Conservation (phyloP, 495 filamentous ascomycete species). For the Clavariopsis aquatica region DNA sequence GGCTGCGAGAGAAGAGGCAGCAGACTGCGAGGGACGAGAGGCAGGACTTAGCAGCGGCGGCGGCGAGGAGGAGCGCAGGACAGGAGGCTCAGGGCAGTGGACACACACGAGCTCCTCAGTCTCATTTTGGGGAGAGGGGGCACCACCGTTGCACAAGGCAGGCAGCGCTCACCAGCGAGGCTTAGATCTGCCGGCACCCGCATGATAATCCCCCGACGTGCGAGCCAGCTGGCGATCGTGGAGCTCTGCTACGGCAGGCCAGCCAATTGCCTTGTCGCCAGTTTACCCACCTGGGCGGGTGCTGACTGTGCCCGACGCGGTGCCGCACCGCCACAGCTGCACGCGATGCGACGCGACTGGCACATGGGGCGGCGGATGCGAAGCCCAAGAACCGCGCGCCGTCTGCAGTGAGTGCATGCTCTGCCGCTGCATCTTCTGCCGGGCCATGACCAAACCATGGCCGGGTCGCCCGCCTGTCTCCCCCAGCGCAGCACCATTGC, state of each 20-base stretch:
- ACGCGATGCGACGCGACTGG: not conserved
- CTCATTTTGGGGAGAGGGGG: not conserved
- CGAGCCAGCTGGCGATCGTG: not conserved
- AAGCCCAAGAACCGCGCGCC: no score
- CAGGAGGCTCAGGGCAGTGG: no score
- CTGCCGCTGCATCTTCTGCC: no score
- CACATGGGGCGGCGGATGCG: not conserved
- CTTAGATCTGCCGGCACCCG: not conserved
- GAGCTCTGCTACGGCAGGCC: not conserved
- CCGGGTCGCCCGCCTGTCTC: no score
- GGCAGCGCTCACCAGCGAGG: not conserved
- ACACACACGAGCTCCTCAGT: not conserved
- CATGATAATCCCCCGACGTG: constrained; percentile 2
- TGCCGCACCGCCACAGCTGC: not conserved
- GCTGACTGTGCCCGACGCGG: constrained; percentile 2
- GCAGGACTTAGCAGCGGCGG: no score
- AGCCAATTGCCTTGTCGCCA: not conserved
- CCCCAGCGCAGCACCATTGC: no score
- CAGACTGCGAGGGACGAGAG: no score
- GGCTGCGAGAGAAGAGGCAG: not conserved
- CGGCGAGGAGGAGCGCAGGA: no score
- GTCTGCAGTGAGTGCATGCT: no score
- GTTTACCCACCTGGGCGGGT: not conserved
- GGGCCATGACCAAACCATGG: no score
- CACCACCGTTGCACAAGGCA: not conserved